Conservation (phyloP, 2,329 filamentous ascomycete species). For the Orbilia brochopaga region DNA sequence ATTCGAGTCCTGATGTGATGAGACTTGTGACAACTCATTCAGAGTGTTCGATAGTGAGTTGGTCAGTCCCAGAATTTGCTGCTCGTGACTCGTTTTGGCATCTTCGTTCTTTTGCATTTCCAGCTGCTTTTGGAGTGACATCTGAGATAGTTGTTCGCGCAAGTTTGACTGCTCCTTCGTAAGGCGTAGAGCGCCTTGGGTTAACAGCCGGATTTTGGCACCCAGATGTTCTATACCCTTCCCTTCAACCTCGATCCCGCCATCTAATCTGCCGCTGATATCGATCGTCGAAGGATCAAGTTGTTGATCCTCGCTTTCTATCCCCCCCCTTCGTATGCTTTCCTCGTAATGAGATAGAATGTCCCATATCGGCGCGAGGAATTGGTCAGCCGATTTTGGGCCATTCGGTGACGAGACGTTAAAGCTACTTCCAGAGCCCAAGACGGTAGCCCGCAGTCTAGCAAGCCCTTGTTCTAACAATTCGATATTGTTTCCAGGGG, state of each 20-base stretch:
- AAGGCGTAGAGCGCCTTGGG: slow-evolving; percentile 13
- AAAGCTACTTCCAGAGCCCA: too few relatives aligned
- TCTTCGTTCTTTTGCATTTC: slow-evolving; percentile 32
- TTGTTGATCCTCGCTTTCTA: slow-evolving; percentile 54
- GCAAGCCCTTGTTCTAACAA: slow-evolving; percentile 2
- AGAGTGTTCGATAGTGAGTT: slow-evolving; percentile 41
- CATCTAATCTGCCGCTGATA: neutral
- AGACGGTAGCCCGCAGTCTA: neutral
- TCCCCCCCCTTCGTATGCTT: slow-evolving; percentile 51
- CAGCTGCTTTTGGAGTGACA: slow-evolving; percentile 15
- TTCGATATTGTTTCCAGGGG: too few relatives aligned
- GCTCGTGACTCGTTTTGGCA: slow-evolving; percentile 28
- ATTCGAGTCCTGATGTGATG: slow-evolving; percentile 34
- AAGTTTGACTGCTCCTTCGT: slow-evolving; percentile 12
- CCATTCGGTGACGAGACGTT: neutral
- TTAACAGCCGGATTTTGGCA: slow-evolving; percentile 9
- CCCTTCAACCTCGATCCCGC: neutral
- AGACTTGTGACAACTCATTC: slow-evolving; percentile 42
- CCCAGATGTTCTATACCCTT: slow-evolving; percentile 11
- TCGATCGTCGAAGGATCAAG: slow-evolving; percentile 54
- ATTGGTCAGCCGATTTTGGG: neutral
- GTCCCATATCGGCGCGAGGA: slow-evolving; percentile 3
- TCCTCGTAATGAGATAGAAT: slow-evolving; percentile 1
- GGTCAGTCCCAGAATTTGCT: slow-evolving; percentile 40
- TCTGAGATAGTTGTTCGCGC: slow-evolving; percentile 15